Conservation (phyloP, 2,329 filamentous ascomycete species). For the Aspergillus piperis region DNA sequence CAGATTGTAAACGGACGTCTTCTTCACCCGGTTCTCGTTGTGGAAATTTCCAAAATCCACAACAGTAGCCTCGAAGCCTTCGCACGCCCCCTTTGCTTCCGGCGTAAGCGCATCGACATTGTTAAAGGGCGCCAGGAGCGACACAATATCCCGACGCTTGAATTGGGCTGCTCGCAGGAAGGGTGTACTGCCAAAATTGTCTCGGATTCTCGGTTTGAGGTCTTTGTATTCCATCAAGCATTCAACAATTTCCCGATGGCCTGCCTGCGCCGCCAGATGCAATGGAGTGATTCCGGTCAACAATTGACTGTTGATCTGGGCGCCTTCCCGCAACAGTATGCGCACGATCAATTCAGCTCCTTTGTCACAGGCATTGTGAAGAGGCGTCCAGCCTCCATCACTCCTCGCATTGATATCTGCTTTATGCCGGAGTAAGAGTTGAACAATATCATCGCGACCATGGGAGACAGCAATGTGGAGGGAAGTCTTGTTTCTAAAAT, state of each 20-base stretch:
- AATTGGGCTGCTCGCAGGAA: conserved; percentile 45
- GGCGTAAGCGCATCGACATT: conserved; percentile 39
- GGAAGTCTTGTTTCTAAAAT: conserved; percentile 47
- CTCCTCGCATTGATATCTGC: conserved; percentile 52
- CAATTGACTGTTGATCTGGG: conserved; percentile 41
- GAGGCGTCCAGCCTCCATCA: conserved; percentile 55
- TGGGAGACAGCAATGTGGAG: conserved; percentile 54
- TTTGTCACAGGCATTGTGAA: conserved; percentile 57
- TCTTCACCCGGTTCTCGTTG: conserved; percentile 49
- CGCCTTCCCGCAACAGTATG: conserved; percentile 43
- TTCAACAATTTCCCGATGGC: conserved; percentile 40
- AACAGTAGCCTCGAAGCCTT: conserved; percentile 54
- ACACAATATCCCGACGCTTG: conserved; percentile 40
- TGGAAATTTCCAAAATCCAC: conserved; percentile 55
- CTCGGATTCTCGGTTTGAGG: conserved; percentile 35
- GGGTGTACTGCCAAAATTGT: conserved; percentile 45
- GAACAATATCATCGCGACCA: conserved; percentile 40
- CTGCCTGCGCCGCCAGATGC: conserved; percentile 44
- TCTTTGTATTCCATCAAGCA: conserved; percentile 36
- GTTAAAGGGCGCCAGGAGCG: conserved; percentile 40
- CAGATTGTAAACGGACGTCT: conserved; percentile 54
- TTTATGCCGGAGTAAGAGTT: conserved; percentile 45
- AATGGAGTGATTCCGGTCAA: conserved; percentile 43
- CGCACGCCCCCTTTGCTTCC: conserved; percentile 48
- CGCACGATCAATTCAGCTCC: conserved; percentile 49